Base-by-base conservation (phyloP, 2,329 filamentous ascomycete genomes). In the Talaromyces verruculosus region DNA sequence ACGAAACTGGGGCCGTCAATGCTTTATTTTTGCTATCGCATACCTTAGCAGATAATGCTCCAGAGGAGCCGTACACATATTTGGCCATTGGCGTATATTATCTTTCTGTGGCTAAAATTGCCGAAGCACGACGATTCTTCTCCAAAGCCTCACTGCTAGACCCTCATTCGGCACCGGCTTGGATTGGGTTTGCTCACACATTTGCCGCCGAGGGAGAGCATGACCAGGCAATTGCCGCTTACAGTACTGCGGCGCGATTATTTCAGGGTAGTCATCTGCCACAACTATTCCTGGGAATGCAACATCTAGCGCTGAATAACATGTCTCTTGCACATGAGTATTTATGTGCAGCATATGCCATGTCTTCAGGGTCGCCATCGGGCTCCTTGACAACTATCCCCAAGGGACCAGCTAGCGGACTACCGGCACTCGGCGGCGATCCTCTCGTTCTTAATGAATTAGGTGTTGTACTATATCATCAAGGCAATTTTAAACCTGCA, bases 161-260 rank as follows among this genome's bases (percentile, higher is more conserved):
- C 74, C 91, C 94, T 6, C 94, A 98, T 80, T 99, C 97, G 72
- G 94, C 94, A 0, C 92, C 95, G 0, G 95, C 95, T 2, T 99
- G 95, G 95, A 98, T 99, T 69, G 95, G 96, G 1, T 99, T 99
- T 75, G 95, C 95, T 0, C 96, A 99, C 77, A 99, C 95, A 0
- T 99, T 99, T 76, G 95, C 95, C 1, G 93, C 93, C 11, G 95
- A 99, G 77, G 95, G 95, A 62, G 95, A 99, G 78, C 93, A 98
- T 77, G 95, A 99, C 76, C 95, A 99, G 80, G 95, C 95, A 58
- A 97, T 99, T 69, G 96, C 93, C 8, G 95, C 96, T 0, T 99
- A 99, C 80, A 96, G 92, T 35, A 99, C 95, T 0, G 95, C 95
- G 0, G 94, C 94, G 1, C 87, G 95, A 45, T 82, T 99, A 0